Evolutionary conservation across 805 yeast species (phyloP), one percentile per base, ranked within the genome.

Genomic region (Cyberlindnera nakhonratchasimensis): DNA sequence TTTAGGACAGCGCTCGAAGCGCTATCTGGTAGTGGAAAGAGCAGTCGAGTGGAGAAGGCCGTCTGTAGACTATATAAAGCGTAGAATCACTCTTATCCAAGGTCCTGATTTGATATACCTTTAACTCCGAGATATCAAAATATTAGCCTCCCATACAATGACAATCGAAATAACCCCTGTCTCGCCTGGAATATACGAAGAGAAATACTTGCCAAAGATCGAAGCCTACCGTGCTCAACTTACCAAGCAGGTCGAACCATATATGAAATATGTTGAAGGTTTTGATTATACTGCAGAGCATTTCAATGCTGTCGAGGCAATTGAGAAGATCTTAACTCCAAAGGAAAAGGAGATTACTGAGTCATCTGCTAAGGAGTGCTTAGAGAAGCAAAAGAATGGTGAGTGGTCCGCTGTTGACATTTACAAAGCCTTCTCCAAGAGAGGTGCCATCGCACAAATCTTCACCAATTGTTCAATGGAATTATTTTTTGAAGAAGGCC

Each of bases 361-460:
- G 9, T 36, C 45, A 9, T 45, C 53, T 5, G 54, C 54, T 2
- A 42, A 39, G 37, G 41, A 52, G 21, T 24, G 58, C 17, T 28
- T 55, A 16, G 47, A 37, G 2, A 51, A 43, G 26, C 61, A 57
- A 29, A 39, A 47, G 18, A 4, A 34, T 10, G 69, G 69, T 19
- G 58, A 64, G 42, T 65, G 67, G 59, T 59, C 69, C 3, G 59
- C 61, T 10, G 54, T 54, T 10, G 69, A 72, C 39, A 79, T 79
- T 10, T 65, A 73, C 8, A 59, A 60, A 10, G 81, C 82, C 1
- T 80, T 74, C 58, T 66, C 79, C 47, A 78, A 79, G 53, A 62
- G 85, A 37, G 77, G 82, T 11, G 74, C 79, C 6, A 53, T 77
- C 14, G 80, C 79, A 1, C 82, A 77, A 41, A 77, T 78, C 47